A percentile compares a stretch with the other conserved stretches of the same genome.
Evolutionary conservation across 2,329 filamentous ascomycete species (phyloP).

Genomic region (Didymella exigua): DNA sequence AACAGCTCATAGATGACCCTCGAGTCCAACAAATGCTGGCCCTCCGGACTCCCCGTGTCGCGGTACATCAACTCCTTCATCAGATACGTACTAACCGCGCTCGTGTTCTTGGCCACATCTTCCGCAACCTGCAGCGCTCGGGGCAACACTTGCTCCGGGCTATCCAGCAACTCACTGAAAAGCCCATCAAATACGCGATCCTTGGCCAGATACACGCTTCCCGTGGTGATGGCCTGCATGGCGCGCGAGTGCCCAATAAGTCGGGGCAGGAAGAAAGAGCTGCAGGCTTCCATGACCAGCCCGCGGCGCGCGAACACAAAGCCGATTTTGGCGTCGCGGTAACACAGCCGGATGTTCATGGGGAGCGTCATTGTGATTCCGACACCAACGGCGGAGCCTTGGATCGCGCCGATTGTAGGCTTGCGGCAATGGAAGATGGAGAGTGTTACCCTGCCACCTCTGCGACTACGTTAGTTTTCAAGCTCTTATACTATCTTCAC

Average conservation of each 20-base stretch:
- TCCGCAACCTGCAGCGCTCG: conserved; percentile 69
- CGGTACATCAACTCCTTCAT: conserved; percentile 76
- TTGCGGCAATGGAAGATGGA: conserved; percentile 64
- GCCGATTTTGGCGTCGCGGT: conserved; percentile 67
- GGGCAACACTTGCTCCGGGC: conserved; percentile 64
- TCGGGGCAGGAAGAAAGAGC: conserved; percentile 73
- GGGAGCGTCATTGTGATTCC: conserved; percentile 66
- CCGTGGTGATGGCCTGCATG: conserved; percentile 70
- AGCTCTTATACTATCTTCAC: too few species aligned
- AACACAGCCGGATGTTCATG: conserved; percentile 61
- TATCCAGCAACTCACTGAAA: conserved; percentile 69
- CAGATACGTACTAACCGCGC: conserved; percentile 65
- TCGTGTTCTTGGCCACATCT: conserved; percentile 71
- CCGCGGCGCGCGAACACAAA: conserved; percentile 76
- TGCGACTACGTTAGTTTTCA: conserved; percentile 16
- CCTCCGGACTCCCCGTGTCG: conserved; percentile 65
- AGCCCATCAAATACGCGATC: conserved; percentile 62
- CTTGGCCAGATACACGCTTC: conserved; percentile 60
- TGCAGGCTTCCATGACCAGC: conserved; percentile 73
- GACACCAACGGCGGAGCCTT: conserved; percentile 63
- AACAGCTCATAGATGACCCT: conserved; percentile 67
- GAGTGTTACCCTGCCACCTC: conserved; percentile 54
- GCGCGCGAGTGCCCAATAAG: conserved; percentile 69
- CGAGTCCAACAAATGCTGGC: conserved; percentile 72
- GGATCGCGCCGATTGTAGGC: conserved; percentile 61